Evolutionary conservation across 2,329 filamentous ascomycete species (phyloP), one percentile per base, ranked within the genome.

Genomic region (Fusarium illudens): DNA sequence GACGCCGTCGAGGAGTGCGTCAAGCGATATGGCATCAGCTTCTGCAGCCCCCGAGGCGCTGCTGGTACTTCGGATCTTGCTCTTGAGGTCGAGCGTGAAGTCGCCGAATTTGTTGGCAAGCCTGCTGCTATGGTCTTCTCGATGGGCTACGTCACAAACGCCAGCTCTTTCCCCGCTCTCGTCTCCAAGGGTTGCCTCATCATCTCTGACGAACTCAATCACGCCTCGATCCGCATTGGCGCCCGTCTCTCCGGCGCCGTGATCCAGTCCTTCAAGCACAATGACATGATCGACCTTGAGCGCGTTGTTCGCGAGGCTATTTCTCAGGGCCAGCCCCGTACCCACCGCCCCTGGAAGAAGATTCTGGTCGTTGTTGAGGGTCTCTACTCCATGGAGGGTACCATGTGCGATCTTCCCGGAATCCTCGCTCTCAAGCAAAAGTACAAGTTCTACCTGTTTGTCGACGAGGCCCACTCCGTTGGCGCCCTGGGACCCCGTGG

Each of bases 261-360:
- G 75, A 97, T 99, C 74, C 89, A 90, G 70, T 96, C 95, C 76
- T 99, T 98, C 86, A 96, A 94, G 84, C 96, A 99, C 85, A 99
- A 99, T 78, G 92, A 98, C 79, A 96, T 97, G 90, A 82, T 80
- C 27, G 90, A 96, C 72, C 85, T 99, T 17, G 96, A 99, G 81
- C 87, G 87, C 62, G 89, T 92, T 72, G 88, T 99, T 7, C 91
- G 96, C 39, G 94, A 98, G 77, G 92, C 90, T 70, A 98, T 99
- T 76, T 94, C 95, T 13, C 95, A 98, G 81, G 96, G 96, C 44
- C 96, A 99, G 78, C 96, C 96, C 55, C 92, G 96, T 70, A 99
- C 95, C n/a, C 96, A 99, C 80, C 92, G 96, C 29, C 96, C 96
- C 1, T 99, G 96, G 96, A 97, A 97, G 86, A 99, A 98, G 88